Base-by-base conservation (phyloP, 2,329 filamentous ascomycete genomes). In the Fusarium tanahbumbuense region DNA sequence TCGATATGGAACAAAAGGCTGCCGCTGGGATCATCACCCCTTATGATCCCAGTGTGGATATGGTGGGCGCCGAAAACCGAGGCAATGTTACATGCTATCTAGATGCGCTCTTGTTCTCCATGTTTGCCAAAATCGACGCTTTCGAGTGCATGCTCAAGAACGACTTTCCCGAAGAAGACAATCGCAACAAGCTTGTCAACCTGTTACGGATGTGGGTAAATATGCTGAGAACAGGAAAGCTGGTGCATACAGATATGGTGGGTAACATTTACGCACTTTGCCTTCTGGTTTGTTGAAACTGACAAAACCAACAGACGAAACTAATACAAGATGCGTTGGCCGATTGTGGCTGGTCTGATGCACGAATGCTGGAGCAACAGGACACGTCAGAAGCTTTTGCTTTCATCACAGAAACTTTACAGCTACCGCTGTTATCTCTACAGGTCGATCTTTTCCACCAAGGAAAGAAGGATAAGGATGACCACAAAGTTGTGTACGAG, bases 361-460 rank as follows among this genome's bases (percentile, higher is more conserved):
- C 94, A 48, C 87, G 87, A 23, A 81, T 87, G 60, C 77, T 93
- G n/a, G 87, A 90, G 73, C 96, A 98, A 77, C 96, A 99, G 80
- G 96, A 99, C 79, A 93, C 93, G 0, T 98, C 96, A 0, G 96
- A 99, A 80, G 94, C 94, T 2, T 98, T 98, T 77, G 93, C 91
- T 0, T 98, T 98, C 78, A 94, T 99, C 69, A 97, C 95, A 1
- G 94, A 94, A 71, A 93, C 91, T 23, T 86, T 99, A 22, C 91
- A 97, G 73, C 81, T 98, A 18, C 96, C 96, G 9, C 85, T 98
- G 3, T 86, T 98, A 27, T 94, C 94, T 0, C 81, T 98, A 40
- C 97, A 97, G 77, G 95, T 98, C 83, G 94, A 98, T 77, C 89
- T 98, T 16, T 98, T 95, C 73, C 96, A 98, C 76, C 92, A 93